phyloP scores from a whole-genome alignment of 164 flowering plant species.

The Berberis thunbergii region DNA sequence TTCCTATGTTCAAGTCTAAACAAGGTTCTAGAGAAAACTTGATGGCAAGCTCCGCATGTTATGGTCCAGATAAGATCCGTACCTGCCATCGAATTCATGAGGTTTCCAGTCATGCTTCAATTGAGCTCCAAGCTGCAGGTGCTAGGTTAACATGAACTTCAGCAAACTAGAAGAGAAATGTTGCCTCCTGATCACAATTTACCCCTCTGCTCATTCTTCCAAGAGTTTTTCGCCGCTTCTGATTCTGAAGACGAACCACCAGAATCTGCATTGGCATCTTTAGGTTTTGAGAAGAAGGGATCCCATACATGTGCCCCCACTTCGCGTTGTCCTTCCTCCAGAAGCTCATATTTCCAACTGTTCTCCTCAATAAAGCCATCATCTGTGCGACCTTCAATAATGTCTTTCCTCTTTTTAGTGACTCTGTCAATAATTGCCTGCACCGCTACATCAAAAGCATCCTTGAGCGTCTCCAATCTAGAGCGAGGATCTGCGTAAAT shows the following conservation, averaged over 20 bases:
- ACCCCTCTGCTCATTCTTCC: constrained; percentile 72
- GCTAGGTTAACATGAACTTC: not conserved
- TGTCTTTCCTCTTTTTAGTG: constrained; percentile 65
- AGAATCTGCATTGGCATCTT: constrained; percentile 41
- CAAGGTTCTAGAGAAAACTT: constrained; percentile 4
- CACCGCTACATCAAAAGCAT: constrained; percentile 91
- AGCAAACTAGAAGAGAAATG: not conserved
- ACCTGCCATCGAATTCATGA: constrained; percentile 11
- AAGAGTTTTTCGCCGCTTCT: constrained; percentile 66
- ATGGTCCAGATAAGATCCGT: constrained; percentile 7
- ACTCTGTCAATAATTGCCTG: constrained; percentile 74
- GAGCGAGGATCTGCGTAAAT: constrained; percentile 95
- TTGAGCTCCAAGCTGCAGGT: constrained; percentile 8
- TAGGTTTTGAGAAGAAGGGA: constrained; percentile 84
- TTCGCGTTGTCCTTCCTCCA: constrained; percentile 72
- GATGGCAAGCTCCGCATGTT: constrained; percentile 5
- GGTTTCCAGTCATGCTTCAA: constrained; percentile 2
- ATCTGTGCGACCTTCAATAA: constrained; percentile 50
- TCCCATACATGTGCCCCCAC: constrained; percentile 91
- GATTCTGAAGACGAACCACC: constrained; percentile 30
- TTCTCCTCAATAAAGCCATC: constrained; percentile 72
- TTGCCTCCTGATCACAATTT: constrained; percentile 28
- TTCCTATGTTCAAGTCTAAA: not conserved
- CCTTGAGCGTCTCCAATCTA: constrained; percentile 69
- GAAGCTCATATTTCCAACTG: constrained; percentile 81